Conservation (phyloP, 306 rosid species). For the Lathyrus sativus region DNA sequence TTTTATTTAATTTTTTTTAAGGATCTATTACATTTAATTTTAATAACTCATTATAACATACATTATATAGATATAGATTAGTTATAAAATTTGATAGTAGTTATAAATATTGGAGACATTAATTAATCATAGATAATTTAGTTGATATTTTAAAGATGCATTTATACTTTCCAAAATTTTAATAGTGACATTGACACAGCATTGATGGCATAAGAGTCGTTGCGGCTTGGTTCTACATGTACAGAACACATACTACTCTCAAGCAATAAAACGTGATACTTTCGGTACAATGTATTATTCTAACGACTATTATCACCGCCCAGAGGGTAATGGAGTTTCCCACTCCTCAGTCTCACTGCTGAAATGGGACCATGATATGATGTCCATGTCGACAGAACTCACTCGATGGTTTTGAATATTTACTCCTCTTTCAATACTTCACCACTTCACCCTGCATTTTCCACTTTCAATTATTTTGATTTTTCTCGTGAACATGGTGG, state of each 20-base stretch:
- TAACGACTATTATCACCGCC: slow-evolving; percentile 3
- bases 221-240: neutral
- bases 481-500: slow-evolving; percentile 32
- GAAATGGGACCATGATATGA: neutral
- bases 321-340: neutral
- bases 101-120: too few relatives aligned
- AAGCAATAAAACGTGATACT: slow-evolving; percentile 1
- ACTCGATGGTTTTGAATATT: slow-evolving; percentile 18
- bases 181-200: neutral
- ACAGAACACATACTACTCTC: neutral
- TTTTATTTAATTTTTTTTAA: too few relatives aligned
- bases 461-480: neutral
- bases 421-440: neutral
- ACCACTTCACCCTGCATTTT: neutral
- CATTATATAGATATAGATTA: too few relatives aligned
- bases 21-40: too few relatives aligned
- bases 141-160: too few relatives aligned
- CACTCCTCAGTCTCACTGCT: neutral
- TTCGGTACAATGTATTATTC: neutral
- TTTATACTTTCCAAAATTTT: too few relatives aligned
- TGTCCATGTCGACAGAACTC: slow-evolving; percentile 11
- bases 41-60: too few relatives aligned
- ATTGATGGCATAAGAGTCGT: neutral
- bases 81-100: too few relatives aligned
- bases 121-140: too few relatives aligned